Evolutionary conservation across 371 early-diverging fungal genomes (phyloP), one percentile per base, ranked within the genome.

Genomic region (Syncephalastrum monosporum): DNA sequence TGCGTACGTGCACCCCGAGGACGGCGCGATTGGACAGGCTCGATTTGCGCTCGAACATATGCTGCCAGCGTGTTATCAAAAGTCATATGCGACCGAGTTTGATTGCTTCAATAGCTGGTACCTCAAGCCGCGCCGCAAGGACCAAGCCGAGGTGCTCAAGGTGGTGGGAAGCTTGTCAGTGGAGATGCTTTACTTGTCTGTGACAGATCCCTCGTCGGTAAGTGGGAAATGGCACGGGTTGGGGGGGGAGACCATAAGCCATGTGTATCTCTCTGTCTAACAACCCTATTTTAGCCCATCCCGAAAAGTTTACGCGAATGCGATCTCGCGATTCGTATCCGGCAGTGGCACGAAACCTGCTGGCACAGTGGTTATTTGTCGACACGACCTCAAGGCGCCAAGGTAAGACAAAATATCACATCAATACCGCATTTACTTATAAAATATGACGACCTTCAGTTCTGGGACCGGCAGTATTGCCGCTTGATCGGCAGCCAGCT

Each of bases 61-160:
- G 74, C 23, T 76, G 1, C 72, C 69, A 8, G 80, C 65, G 0
- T 76, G 80, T 55, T 50, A 59, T 27, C 63, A 69, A 47, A 69
- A 64, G 7, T 41, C 66, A 1, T 76, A 75, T 50, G 55, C 55
- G n/a, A 71, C 76, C 12, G 69, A 53, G 3, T 79, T 79, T 33
- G 69, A 72, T 55, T 76, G 76, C 25, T 72, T 76, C 38, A 79
- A 79, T 55, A 72, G 74, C 7, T 79, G 80, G 80, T 56, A 48
- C 43, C 42, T 53, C 46, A 46, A 7, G 44, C 48, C n/a, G 64
- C 73, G 0, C 64, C 71, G 41, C 55, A 60, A 46, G 66, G 51
- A 61, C 19, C 64, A 63, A 21, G 54, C 59, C 55, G 63, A 51
- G 45, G 55, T 63, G 19, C 60, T 63, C 25, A 61, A 63, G 38